A percentile compares a stretch with the other conserved stretches of the same genome.
Evolutionary conservation across 1,284 basidiomycete species (phyloP).

Genomic region (Cutaneotrichosporon sp.): DNA sequence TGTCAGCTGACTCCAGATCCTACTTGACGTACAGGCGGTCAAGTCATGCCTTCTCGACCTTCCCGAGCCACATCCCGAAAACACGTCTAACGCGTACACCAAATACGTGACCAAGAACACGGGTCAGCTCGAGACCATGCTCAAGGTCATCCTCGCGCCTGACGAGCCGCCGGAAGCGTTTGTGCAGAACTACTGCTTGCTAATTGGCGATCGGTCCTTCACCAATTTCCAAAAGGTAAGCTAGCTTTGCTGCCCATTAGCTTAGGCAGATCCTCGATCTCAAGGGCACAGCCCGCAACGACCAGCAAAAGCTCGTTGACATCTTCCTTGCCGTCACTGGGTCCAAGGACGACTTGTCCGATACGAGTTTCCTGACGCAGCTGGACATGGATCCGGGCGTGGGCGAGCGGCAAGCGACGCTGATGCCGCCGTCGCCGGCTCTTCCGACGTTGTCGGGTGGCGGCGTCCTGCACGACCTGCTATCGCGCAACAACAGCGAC

Average conservation of each 20-base stretch:
- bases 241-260: background rate
- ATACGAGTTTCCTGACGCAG: slow-evolving; percentile 80
- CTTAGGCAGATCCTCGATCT: slow-evolving; percentile 75
- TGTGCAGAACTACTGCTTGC: slow-evolving; percentile 84
- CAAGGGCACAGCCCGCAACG: slow-evolving; percentile 78
- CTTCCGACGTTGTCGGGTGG: slow-evolving; percentile 24
- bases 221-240: slow-evolving; percentile 93
- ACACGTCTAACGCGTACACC: slow-evolving; percentile 54
- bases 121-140: slow-evolving; percentile 74
- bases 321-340: slow-evolving; percentile 85
- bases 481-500: slow-evolving; percentile 24
- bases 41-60: slow-evolving; percentile 77
- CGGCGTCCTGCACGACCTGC: slow-evolving; percentile 12
- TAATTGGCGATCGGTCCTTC: slow-evolving; percentile 87
- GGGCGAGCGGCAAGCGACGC: background rate
- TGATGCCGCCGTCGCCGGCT: slow-evolving; percentile 15
- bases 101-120: slow-evolving; percentile 74
- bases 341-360: slow-evolving; percentile 74
- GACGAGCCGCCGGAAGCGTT: slow-evolving; percentile 87
- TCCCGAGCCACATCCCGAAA: slow-evolving; percentile 52
- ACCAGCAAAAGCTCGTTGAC: slow-evolving; percentile 85
- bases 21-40: slow-evolving; percentile 84
- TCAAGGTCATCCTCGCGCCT: slow-evolving; percentile 89
- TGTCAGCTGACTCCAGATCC: slow-evolving; percentile 55
- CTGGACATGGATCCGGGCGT: slow-evolving; percentile 77